Conservation (phyloP, 225 moss, liverwort and hornwort genomes). For the Polytrichum commune region DNA sequence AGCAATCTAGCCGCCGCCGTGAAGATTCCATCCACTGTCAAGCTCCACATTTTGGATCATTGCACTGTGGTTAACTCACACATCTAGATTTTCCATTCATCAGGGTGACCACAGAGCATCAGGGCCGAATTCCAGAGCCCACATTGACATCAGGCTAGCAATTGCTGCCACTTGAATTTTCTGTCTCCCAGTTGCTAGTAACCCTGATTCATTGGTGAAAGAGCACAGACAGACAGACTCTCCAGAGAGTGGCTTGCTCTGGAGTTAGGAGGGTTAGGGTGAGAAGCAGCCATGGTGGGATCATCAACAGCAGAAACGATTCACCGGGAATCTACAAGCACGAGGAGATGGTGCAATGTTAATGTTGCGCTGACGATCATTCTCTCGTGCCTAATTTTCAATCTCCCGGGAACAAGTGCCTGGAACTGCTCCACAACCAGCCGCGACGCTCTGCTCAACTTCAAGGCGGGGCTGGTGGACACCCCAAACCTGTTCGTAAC, state of each 20-base stretch:
- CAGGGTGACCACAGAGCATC: too few species aligned
- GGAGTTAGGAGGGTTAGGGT: background rate
- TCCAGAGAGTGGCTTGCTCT: background rate
- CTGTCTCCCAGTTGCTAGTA: too few species aligned
- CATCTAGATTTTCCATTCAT: too few species aligned
- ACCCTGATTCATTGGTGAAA: too few species aligned
- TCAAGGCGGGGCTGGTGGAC: conserved; percentile 36
- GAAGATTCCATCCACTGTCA: too few species aligned
- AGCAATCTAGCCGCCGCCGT: too few species aligned
- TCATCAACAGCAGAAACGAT: background rate
- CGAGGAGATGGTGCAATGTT: background rate
- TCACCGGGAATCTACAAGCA: background rate
- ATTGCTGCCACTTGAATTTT: too few species aligned
- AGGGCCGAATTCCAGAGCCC: too few species aligned
- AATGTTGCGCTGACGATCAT: background rate
- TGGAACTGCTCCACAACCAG: conserved; percentile 40
- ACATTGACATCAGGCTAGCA: too few species aligned
- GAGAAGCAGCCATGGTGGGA: background rate
- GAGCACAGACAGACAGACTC: background rate
- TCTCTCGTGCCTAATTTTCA: background rate
- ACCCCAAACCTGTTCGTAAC: conserved; percentile 25
- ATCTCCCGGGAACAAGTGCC: conserved; percentile 22
- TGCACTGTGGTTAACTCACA: too few species aligned
- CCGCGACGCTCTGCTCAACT: conserved; percentile 27
- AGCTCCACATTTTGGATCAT: too few species aligned